These are phyloP conservation scores for Colletotrichum simmondsii DNA, from an alignment of 2,329 filamentous ascomycete species.

Conservation along the genomic window DNA sequence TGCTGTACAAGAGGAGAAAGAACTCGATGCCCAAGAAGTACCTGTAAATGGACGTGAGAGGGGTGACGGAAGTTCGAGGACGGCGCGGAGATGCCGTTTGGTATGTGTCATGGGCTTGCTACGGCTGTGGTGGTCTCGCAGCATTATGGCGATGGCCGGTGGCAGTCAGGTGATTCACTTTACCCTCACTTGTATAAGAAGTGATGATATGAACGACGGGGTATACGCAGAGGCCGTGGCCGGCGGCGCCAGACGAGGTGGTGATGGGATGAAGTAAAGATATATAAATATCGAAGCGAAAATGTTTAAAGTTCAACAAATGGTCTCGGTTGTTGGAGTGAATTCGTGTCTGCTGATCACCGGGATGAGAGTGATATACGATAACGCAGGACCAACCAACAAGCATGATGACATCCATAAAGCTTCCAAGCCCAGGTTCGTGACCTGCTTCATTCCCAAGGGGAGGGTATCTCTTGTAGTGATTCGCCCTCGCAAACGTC, in stretches of 20 bases:
- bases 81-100: background rate
- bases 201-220: background rate
- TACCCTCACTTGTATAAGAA: background rate
- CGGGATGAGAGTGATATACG: no score
- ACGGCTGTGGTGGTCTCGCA: no score
- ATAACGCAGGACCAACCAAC: no score
- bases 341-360: no score
- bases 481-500: no score
- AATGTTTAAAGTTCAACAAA: background rate
- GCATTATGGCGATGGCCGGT: no score
- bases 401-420: no score
- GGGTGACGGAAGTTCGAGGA: background rate
- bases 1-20: constrained; percentile 83
- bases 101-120: background rate
- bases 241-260: no score
- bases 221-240: background rate
- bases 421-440: no score
- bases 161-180: background rate
- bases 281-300: background rate
- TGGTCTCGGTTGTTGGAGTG: background rate
- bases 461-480: no score
- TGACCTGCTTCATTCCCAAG: no score
- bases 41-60: constrained; percentile 60
- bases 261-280: background rate
- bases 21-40: constrained; percentile 90